phyloP scores from a whole-genome alignment of 2,329 filamentous ascomycete genomes.

The Ophiostoma tasmaniense region DNA sequence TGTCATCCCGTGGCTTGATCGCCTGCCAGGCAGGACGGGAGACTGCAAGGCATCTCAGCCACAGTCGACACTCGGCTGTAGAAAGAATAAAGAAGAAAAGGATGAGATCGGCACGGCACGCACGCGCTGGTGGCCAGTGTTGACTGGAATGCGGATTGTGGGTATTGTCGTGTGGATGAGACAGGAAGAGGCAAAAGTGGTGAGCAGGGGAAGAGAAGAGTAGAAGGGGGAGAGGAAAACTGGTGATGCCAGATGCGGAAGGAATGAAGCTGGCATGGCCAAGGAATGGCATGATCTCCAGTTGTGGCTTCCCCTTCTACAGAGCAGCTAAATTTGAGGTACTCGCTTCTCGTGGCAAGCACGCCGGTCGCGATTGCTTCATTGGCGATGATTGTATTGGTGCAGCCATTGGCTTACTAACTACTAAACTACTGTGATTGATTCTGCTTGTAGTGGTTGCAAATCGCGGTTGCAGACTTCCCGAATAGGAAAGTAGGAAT shows the following conservation, averaged over 20 bases:
- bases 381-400: background rate
- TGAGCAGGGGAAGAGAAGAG: background rate
- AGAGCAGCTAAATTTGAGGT: background rate
- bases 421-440: too few relatives aligned
- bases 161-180: background rate
- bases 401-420: too few relatives aligned
- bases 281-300: background rate
- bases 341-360: background rate
- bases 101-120: background rate
- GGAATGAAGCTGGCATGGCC: background rate
- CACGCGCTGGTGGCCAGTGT: background rate
- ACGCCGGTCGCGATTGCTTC: background rate
- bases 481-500: conserved; percentile 13
- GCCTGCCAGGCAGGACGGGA: background rate
- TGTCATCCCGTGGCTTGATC: too few relatives aligned
- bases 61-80: background rate
- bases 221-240: background rate
- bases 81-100: background rate
- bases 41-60: background rate
- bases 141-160: background rate
- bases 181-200: background rate
- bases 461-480: conserved; percentile 11
- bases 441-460: too few relatives aligned
- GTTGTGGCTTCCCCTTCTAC: background rate
- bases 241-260: too few relatives aligned